Evolutionary conservation across 2,329 filamentous ascomycete species (phyloP).

Genomic region (Botryotinia narcissicola): DNA sequence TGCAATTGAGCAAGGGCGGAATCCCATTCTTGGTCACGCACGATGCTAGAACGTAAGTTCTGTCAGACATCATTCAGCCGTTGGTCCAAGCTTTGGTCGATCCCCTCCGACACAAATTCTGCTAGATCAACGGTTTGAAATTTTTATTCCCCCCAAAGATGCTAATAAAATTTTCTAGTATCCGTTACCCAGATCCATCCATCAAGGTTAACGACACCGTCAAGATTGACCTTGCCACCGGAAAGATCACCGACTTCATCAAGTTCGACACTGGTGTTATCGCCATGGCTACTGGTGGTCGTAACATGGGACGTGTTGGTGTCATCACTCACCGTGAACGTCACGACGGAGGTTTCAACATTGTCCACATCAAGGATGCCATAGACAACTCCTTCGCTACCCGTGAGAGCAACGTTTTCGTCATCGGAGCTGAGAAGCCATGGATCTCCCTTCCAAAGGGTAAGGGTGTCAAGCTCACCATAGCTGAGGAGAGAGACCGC

Average conservation of each 20-base stretch:
- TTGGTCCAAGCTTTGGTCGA: conserved; percentile 99
- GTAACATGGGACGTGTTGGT: conserved; percentile 99
- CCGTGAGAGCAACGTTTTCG: conserved; percentile 99
- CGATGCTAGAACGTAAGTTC: conserved; percentile 99
- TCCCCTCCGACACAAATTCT: conserved; percentile 37
- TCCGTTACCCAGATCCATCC: conserved; percentile 96
- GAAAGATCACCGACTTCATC: conserved; percentile 98
- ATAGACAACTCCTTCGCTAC: conserved; percentile 99
- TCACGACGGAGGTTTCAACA: conserved; percentile 99
- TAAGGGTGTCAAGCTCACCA: conserved; percentile 99
- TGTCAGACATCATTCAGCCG: conserved; percentile 98
- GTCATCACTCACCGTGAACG: conserved; percentile 99
- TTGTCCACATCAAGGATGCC: conserved; percentile 99
- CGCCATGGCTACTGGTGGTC: conserved; percentile 98
- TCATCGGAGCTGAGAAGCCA: conserved; percentile 97
- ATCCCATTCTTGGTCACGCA: conserved; percentile 99
- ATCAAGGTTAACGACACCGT: conserved; percentile 99
- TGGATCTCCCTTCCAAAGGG: conserved; percentile 99
- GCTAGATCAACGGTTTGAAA: conserved; percentile 41
- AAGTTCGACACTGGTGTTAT: conserved; percentile 98
- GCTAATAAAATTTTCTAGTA: conserved; percentile 56
- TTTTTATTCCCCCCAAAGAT: conserved; percentile 30
- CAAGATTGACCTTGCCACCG: conserved; percentile 95
- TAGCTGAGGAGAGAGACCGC: conserved; percentile 98
- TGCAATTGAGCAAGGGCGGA: conserved; percentile 98